Base-by-base conservation (phyloP, 129 eudicot genomes). In the Centella asiatica region DNA sequence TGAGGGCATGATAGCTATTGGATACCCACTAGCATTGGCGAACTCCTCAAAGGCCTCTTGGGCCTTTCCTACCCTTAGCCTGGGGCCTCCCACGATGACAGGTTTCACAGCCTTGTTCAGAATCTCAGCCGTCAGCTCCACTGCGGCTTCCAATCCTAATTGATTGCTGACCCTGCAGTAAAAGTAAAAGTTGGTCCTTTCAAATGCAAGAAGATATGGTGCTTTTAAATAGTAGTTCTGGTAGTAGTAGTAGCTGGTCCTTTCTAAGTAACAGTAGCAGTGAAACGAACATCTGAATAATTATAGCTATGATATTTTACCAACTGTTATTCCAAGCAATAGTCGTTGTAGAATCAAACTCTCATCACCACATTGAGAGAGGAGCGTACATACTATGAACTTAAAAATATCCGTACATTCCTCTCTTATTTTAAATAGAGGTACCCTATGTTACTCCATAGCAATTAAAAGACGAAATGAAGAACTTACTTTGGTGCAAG, bases 71-170 rank as follows among this genome's bases (percentile, higher is more conserved):
- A 82, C 83, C 56, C 94, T 65, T 44, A 88, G 65, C 62, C 79
- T 88, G 68, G 83, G 74, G 0, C 97, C 97, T 25, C 83, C 94
- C 40, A 88, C 79, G 46, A 88, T 72, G 17, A 88, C 94, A 3
- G 97, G 97, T 57, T 88, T 88, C 40, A 85, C 97, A 1, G 97
- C 84, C 69, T 82, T 85, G 81, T 88, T 85, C 18, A 88, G 63
- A 57, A 88, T 69, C 63, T 73, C 83, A 2, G 94, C 87, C 36
- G 97, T 61, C 39, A 83, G 94, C 72, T 88, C 94, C 32, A 85
- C 94, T 42, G 97, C 97, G 19, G 94, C 97, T 69, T 88, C 90
- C 28, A 88, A 64, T 7, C 89, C 94, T 65, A 77, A 76, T 48
- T 74, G 85, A 28, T 85, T 88, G 81, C 94, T 88, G 33, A 65